These are phyloP conservation scores for Melampsora abietis-canadensis DNA, from an alignment of 1,284 basidiomycete genomes.

Conservation along the genomic window DNA sequence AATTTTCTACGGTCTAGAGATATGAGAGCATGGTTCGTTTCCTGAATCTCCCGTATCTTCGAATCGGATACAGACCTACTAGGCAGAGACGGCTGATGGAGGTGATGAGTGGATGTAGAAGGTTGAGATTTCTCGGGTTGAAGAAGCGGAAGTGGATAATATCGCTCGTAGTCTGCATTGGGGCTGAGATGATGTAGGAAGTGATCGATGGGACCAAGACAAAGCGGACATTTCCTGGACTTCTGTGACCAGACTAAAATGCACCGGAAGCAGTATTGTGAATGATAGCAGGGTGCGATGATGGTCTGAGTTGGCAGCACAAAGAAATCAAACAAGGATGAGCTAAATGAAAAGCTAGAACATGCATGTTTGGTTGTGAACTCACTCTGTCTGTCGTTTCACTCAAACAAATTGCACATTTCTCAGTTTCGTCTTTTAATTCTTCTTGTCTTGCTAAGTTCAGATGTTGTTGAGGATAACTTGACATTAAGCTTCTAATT, in stretches of 20 bases:
- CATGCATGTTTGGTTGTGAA: background rate
- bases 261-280: constrained; percentile 30
- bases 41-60: background rate
- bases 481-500: background rate
- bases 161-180: constrained; percentile 12
- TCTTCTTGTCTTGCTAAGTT: no score
- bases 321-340: background rate
- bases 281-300: constrained; percentile 29
- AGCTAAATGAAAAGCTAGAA: background rate
- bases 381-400: constrained; percentile 2
- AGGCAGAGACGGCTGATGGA: background rate
- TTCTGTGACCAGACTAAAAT: constrained; percentile 4
- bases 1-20: constrained; percentile 21
- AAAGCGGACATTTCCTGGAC: constrained; percentile 21
- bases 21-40: background rate
- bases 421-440: background rate
- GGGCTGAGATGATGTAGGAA: constrained; percentile 17
- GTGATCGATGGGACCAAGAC: constrained; percentile 11
- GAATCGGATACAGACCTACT: background rate
- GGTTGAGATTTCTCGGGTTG: background rate
- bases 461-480: background rate
- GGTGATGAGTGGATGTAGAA: background rate
- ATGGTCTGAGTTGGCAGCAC: constrained; percentile 5
- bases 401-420: constrained; percentile 7
- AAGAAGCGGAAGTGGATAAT: constrained; percentile 22